phyloP scores from a whole-genome alignment of 2,329 filamentous ascomycete species.

The Talaromyces atroroseus region DNA sequence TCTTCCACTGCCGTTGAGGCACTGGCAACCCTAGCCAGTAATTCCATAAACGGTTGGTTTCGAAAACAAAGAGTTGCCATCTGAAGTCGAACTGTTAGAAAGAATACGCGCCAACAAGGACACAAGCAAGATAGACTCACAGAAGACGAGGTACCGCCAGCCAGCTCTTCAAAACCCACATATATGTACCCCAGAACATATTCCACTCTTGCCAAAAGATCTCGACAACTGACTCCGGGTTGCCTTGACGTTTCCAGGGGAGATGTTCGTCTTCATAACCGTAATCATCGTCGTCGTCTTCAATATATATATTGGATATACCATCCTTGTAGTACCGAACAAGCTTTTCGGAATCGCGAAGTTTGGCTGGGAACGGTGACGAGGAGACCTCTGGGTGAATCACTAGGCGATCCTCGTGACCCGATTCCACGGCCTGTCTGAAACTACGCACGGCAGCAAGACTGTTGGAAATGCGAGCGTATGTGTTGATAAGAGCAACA shows the following conservation, averaged over 20 bases:
- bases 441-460: conserved; percentile 71
- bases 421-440: conserved; percentile 43
- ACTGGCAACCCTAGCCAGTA: conserved; percentile 61
- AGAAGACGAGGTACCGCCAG: conserved; percentile 58
- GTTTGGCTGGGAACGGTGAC: conserved; percentile 13
- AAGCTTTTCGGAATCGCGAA: conserved; percentile 18
- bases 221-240: conserved; percentile 49
- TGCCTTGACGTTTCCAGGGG: conserved; percentile 28
- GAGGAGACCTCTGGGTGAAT: conserved; percentile 25
- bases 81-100: conserved; percentile 26
- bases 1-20: conserved; percentile 51
- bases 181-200: conserved; percentile 57
- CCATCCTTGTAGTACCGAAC: conserved; percentile 28
- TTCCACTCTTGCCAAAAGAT: conserved; percentile 59
- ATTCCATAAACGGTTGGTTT: conserved; percentile 52
- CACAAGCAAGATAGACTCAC: conserved; percentile 51
- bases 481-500: conserved; percentile 90
- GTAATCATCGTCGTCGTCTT: conserved; percentile 41
- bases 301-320: conserved; percentile 30
- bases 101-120: background rate
- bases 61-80: conserved; percentile 48
- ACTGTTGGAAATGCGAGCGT: conserved; percentile 78
- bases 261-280: conserved; percentile 33
- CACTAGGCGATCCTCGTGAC: conserved; percentile 27
- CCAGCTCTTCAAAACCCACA: conserved; percentile 68